Percentiles rank a stretch among this genome's conserved stretches.
Conservation (phyloP, 1,139 yeast species). For the Kurtzmaniella quercitrusa region DNA sequence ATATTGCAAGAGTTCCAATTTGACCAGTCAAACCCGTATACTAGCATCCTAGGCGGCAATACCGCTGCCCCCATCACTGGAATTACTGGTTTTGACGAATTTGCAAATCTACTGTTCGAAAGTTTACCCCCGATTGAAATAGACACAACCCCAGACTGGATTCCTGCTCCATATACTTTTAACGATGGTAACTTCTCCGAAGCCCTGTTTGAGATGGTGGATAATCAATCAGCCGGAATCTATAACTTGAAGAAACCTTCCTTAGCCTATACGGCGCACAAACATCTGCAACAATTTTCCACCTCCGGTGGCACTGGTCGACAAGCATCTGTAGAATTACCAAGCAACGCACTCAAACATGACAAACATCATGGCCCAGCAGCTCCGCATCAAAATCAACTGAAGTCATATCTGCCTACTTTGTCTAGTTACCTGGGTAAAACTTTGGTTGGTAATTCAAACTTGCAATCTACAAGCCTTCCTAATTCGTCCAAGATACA, state of each 20-base stretch:
- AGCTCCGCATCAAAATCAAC: neutral
- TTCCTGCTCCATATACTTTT: conserved; percentile 7
- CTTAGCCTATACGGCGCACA: conserved; percentile 3
- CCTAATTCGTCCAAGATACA: neutral
- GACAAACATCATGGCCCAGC: conserved; percentile 1
- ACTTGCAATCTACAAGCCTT: neutral
- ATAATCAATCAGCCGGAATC: neutral
- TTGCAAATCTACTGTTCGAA: conserved; percentile 7
- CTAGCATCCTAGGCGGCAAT: neutral
- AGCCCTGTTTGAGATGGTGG: conserved; percentile 2
- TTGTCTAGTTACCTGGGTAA: neutral
- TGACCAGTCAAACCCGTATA: neutral
- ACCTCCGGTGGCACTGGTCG: neutral
- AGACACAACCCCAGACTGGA: conserved; percentile 6
- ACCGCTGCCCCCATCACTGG: neutral
- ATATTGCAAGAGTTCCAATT: neutral
- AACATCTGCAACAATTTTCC: conserved; percentile 4
- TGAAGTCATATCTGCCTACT: neutral
- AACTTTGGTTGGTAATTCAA: neutral
- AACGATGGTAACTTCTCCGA: conserved; percentile 8
- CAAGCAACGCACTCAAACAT: neutral
- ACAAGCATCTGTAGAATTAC: neutral
- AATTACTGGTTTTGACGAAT: conserved; percentile 3
- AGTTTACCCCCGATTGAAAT: conserved; percentile 6
- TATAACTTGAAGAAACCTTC: neutral